Evolutionary conservation across 2,329 filamentous ascomycete species (phyloP), one percentile per base, ranked within the genome.

Genomic region (Dichotomopilus funicola): DNA sequence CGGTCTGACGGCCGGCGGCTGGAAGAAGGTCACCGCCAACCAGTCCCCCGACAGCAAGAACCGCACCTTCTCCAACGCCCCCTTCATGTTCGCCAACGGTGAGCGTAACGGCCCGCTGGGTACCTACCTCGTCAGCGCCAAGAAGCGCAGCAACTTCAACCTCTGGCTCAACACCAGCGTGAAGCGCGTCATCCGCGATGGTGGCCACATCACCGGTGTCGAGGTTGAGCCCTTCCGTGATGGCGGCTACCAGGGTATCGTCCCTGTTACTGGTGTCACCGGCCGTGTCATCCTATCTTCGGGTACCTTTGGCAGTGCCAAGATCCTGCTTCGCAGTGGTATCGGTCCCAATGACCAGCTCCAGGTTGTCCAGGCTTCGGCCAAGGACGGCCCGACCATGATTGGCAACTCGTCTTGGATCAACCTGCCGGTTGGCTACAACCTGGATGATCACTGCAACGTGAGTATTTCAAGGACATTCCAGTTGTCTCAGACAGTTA

Each of bases 31-130:
- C 36, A 76, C 74, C 7, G 80, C 83, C 45, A 86, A 85, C 65
- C 62, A 70, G 33, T 71, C 74, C 37, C 83, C 83, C 0, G 73
- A 79, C 51, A 65, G 77, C 66, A 87, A 87, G 75, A 81, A 86
- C 67, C 73, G 75, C 59, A 82, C 78, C 2, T 87, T 76, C 66
- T 74, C 79, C 27, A 77, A 83, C 64, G 78, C 81, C 5, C 77
- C 82, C 5, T 86, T 80, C 70, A 86, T 86, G 79, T 85, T 81
- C 65, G 73, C 73, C 34, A 71, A 81, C 55, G 82, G 81, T 47
- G 78, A 85, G 68, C 75, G 85, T 58, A 81, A 81, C 45, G 84
- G 85, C 3, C 85, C 84, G 27, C 72, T 87, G 66, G 81, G 81
- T 7, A 86, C 84, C 0, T 87, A 87, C 67, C 76, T 88, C 8